A percentile compares a stretch with the other conserved stretches of the same genome.
Conservation (phyloP, 768 basidiomycete genomes). For the Udeniomyces megalosporus region DNA sequence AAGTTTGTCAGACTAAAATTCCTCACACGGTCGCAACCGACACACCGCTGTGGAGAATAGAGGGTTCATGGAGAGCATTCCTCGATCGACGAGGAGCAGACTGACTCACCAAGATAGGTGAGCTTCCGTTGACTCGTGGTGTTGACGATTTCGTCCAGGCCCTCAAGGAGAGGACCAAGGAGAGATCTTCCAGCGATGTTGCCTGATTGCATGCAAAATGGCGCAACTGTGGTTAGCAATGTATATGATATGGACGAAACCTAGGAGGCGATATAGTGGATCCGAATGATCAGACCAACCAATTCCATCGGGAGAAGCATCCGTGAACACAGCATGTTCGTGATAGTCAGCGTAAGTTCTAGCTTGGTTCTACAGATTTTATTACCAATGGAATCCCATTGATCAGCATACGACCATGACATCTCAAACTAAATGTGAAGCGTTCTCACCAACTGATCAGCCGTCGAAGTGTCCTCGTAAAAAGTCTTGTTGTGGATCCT, state of each 20-base stretch:
- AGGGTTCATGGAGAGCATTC: no score
- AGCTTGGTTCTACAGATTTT: constrained; percentile 63
- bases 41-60: background rate
- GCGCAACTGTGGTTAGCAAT: background rate
- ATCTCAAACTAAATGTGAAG: no score
- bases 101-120: constrained; percentile 42
- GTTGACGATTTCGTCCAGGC: constrained; percentile 63
- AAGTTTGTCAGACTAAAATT: no score
- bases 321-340: constrained; percentile 54
- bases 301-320: constrained; percentile 43
- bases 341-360: constrained; percentile 63
- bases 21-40: background rate
- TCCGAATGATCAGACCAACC: constrained; percentile 50
- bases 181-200: constrained; percentile 58
- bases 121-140: constrained; percentile 64
- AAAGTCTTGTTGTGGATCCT: constrained; percentile 68
- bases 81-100: background rate
- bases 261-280: background rate
- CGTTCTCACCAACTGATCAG: background rate
- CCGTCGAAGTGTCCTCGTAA: constrained; percentile 30
- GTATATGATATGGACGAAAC: background rate
- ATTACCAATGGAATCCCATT: no score
- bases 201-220: background rate
- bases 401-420: no score
- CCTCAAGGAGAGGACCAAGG: constrained; percentile 50